These are phyloP conservation scores for Massariosphaeria phaeospora DNA, from an alignment of 495 filamentous ascomycete genomes.

Conservation along the genomic window DNA sequence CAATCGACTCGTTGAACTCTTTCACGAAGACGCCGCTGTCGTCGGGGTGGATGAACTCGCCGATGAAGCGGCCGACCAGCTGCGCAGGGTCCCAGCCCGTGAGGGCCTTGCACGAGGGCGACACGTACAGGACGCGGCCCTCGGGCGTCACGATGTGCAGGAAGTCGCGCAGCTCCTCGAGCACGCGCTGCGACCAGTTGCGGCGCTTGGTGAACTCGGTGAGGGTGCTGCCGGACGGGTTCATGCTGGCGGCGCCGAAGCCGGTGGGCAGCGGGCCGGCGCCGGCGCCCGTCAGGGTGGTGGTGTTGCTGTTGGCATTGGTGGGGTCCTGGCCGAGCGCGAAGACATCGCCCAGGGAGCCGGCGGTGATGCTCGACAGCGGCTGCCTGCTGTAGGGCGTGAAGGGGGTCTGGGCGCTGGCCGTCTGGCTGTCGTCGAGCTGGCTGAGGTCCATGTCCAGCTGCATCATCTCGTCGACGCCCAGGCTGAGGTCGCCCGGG, in stretches of 20 bases:
- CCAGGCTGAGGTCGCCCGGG: not conserved
- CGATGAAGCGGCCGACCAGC: constrained; percentile 67
- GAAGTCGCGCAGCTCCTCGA: constrained; percentile 87
- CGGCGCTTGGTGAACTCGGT: constrained; percentile 79
- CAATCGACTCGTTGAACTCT: constrained; percentile 88
- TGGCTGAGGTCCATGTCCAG: constrained; percentile 38
- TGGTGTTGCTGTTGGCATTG: constrained; percentile 20
- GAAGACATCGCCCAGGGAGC: constrained; percentile 29
- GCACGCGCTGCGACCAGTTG: constrained; percentile 83
- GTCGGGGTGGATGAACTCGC: constrained; percentile 80
- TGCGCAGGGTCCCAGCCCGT: constrained; percentile 70
- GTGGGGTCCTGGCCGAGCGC: constrained; percentile 30
- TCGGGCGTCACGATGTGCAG: constrained; percentile 80
- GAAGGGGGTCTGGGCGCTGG: constrained; percentile 12
- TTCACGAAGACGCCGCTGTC: constrained; percentile 78
- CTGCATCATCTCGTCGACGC: constrained; percentile 19
- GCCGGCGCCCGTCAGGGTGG: constrained; percentile 45
- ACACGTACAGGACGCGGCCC: constrained; percentile 77
- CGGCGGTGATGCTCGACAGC: constrained; percentile 13
- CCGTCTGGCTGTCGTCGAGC: constrained; percentile 21
- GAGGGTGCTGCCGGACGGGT: constrained; percentile 57
- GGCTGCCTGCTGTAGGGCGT: constrained; percentile 5
- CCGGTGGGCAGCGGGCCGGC: constrained; percentile 55
- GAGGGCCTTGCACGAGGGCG: constrained; percentile 70
- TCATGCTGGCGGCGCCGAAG: constrained; percentile 48